Conservation (phyloP, 176 grass and related monocot species). For the Musa beccarii region DNA sequence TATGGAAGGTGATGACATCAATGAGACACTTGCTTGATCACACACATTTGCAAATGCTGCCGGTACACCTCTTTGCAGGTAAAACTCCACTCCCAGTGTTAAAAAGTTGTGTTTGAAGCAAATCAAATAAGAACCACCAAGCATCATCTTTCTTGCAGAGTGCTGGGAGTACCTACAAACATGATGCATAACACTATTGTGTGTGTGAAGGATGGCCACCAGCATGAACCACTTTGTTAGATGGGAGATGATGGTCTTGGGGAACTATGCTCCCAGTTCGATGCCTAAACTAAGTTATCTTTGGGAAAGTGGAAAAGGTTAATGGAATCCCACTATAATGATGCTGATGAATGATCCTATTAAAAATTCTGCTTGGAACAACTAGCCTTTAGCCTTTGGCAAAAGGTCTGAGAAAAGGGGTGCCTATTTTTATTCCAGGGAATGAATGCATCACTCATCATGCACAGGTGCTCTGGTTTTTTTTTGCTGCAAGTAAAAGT, state of each 20-base stretch:
- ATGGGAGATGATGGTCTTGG: not conserved
- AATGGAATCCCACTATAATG: constrained; percentile 19
- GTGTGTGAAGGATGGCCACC: not conserved
- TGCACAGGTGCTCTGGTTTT: not conserved
- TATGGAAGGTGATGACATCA: too few relatives aligned
- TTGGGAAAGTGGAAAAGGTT: constrained; percentile 9
- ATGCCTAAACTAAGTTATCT: constrained; percentile 21
- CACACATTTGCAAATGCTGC: too few relatives aligned
- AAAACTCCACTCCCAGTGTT: too few relatives aligned
- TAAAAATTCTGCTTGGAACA: not conserved
- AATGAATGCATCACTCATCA: not conserved
- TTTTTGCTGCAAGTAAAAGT: not conserved
- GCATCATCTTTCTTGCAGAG: too few relatives aligned
- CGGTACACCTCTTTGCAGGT: too few relatives aligned
- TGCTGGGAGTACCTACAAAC: too few relatives aligned
- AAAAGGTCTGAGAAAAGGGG: not conserved
- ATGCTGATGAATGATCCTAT: constrained; percentile 11
- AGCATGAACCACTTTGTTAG: not conserved
- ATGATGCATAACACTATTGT: too few relatives aligned
- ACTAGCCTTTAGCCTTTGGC: not conserved
- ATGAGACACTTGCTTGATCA: too few relatives aligned
- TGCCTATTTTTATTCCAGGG: not conserved
- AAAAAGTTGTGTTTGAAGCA: too few relatives aligned
- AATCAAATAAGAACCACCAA: too few relatives aligned
- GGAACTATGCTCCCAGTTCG: not conserved